Evolutionary conservation across 1,284 basidiomycete species (phyloP), one percentile per base, ranked within the genome.

Genomic region (Trametes versicolor): DNA sequence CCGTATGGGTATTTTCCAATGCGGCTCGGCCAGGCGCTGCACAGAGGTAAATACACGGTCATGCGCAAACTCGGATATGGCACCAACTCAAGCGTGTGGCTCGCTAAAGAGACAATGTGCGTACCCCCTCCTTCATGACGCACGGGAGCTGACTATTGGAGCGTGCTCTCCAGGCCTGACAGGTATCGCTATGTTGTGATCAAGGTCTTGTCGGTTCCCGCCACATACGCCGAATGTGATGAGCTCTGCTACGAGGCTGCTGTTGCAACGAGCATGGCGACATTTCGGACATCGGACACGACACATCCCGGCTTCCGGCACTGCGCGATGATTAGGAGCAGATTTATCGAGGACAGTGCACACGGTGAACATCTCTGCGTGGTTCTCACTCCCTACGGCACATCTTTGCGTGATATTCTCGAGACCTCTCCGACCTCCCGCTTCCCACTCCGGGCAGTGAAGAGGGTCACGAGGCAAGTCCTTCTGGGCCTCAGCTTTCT

Each of bases 51-150:
- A 23, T 53, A 53, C 21, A 6, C 39, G 36, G 25, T 53, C 21
- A 36, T 53, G 7, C 52, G 52, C 34, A 53, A 53, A 25, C 52
- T 53, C 12, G 52, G 52, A 17, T 53, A 25, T 12, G 52, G 52
- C 34, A 32, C 34, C 9, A 39, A 39, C 36, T 13, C 52, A 17
- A 53, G 52, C 23, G 52, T 53, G 52, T 50, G 48, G 48, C 48
- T 50, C 15, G 48, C 48, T 4, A 50, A 29, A 9, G 23, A 48
- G 3, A 25, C 29, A 5, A 21, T 23, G 51, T 37, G 21, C n/a
- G 51, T 21, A 6, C 21, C 10, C 2, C 51, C 5, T 13, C 36
- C 1, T 3, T 23, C n/a, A n/a, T 32, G n/a, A 6, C 48, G 17
- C 19, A 4, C 27, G 48, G 6, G 23, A 17, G 15, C 45, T 48